Evolutionary conservation across 2,329 filamentous ascomycete species (phyloP).

Genomic region (Juglanconis oblonga): DNA sequence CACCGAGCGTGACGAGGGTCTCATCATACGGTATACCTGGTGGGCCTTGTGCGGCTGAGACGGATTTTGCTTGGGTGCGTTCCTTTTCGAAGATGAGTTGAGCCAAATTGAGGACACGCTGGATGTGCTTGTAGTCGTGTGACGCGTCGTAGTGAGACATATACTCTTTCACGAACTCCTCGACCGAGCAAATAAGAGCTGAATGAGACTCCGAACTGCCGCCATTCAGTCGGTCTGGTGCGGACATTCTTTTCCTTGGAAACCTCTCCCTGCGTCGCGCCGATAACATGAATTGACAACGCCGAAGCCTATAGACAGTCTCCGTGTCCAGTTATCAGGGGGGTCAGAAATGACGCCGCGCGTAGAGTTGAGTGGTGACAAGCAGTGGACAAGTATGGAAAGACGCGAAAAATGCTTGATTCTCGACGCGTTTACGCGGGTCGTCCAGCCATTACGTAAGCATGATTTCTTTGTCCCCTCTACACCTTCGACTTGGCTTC

Average conservation of each 20-base stretch:
- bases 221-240: neutral
- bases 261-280: neutral
- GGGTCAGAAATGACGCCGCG: neutral
- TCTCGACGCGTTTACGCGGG: neutral
- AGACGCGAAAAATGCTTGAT: neutral
- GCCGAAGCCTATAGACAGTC: neutral
- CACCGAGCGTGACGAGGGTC: constrained; percentile 62
- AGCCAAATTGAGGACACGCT: constrained; percentile 71
- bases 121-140: constrained; percentile 83
- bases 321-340: neutral
- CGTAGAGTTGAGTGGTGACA: too few species aligned
- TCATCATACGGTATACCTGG: constrained; percentile 36
- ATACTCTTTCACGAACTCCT: constrained; percentile 64
- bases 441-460: neutral
- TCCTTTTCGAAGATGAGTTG: constrained; percentile 59
- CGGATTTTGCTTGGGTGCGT: constrained; percentile 22
- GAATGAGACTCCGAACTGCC: neutral
- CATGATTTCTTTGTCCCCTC: neutral
- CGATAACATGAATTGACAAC: neutral
- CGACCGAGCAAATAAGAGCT: constrained; percentile 50
- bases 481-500: neutral
- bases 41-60: constrained; percentile 15
- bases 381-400: too few species aligned
- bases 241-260: neutral
- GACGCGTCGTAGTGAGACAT: constrained; percentile 80